Conservation (phyloP, 257 asterid species). For the Nicotiana benthamiana region DNA sequence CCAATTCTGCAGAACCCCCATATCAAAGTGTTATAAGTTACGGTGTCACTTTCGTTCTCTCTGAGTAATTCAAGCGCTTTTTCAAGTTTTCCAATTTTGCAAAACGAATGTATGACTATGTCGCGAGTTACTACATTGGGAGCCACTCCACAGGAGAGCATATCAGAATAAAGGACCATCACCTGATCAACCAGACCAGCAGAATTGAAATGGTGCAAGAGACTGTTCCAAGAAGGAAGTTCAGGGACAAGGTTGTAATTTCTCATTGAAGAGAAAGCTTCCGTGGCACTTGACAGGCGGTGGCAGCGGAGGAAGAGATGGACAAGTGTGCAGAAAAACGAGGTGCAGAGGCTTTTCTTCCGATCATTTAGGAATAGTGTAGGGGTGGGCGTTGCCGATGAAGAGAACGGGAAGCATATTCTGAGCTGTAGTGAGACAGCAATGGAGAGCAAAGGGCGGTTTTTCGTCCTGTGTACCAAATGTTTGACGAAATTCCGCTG, state of each 20-base stretch:
- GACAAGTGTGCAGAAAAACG: conserved; percentile 76
- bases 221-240: conserved; percentile 47
- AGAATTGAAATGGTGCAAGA: conserved; percentile 58
- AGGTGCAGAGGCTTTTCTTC: conserved; percentile 31
- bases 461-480: conserved; percentile 9
- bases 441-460: conserved; percentile 10
- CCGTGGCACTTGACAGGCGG: conserved; percentile 56
- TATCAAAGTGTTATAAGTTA: conserved; percentile 77
- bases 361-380: not conserved
- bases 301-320: conserved; percentile 77
- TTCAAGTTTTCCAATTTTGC: conserved; percentile 51
- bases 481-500: conserved; percentile 48
- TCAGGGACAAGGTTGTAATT: conserved; percentile 44
- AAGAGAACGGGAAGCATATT: conserved; percentile 11
- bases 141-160: conserved; percentile 38
- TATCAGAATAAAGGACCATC: conserved; percentile 52
- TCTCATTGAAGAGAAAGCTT: conserved; percentile 64
- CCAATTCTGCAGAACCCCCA: conserved; percentile 79
- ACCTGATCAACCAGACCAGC: conserved; percentile 64
- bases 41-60: conserved; percentile 43
- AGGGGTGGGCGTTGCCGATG: conserved; percentile 10
- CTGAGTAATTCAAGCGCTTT: conserved; percentile 47
- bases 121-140: conserved; percentile 60
- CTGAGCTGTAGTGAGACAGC: not conserved
- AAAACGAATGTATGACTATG: conserved; percentile 56